Percentiles rank a stretch among this genome's conserved stretches.
These are phyloP conservation scores for Penicillium sp. DNA, from an alignment of 2,329 filamentous ascomycete genomes.

Conservation along the genomic window DNA sequence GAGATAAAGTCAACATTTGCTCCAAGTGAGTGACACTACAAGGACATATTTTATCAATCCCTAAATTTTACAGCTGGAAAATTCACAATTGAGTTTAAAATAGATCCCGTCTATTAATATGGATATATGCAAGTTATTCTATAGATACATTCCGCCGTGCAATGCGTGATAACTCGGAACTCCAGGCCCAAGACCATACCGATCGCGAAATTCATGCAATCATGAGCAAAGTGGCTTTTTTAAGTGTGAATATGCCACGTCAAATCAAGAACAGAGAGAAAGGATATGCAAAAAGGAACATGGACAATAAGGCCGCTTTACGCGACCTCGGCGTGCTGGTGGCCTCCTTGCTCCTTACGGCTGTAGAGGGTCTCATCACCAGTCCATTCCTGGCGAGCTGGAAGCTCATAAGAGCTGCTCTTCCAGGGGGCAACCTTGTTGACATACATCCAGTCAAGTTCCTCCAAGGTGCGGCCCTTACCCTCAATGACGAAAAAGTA, in stretches of 20 bases:
- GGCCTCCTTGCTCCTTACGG: constrained; percentile 27
- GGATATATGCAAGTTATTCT: background rate
- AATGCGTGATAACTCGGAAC: constrained; percentile 9
- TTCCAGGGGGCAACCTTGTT: constrained; percentile 63
- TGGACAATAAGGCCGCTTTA: constrained; percentile 12
- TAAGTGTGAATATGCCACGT: constrained; percentile 3
- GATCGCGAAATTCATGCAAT: constrained; percentile 11
- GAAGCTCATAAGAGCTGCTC: constrained; percentile 55
- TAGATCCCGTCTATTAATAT: constrained; percentile 2
- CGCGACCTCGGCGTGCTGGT: constrained; percentile 34
- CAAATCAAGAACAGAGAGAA: constrained; percentile 33
- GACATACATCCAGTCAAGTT: constrained; percentile 76
- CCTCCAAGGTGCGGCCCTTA: constrained; percentile 71
- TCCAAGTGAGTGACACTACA: too few relatives aligned
- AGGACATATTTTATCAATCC: too few relatives aligned
- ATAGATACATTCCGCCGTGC: constrained; percentile 3
- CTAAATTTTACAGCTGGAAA: background rate
- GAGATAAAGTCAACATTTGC: too few relatives aligned
- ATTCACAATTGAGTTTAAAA: background rate
- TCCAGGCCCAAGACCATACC: constrained; percentile 12
- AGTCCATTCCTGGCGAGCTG: constrained; percentile 22
- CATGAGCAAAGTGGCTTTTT: constrained; percentile 4
- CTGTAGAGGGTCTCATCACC: constrained; percentile 21
- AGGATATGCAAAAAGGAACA: background rate
- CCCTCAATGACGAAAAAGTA: constrained; percentile 79